These are phyloP conservation scores for Hanseniaspora mollemarum DNA, from an alignment of 805 yeast species.

Conservation along the genomic window DNA sequence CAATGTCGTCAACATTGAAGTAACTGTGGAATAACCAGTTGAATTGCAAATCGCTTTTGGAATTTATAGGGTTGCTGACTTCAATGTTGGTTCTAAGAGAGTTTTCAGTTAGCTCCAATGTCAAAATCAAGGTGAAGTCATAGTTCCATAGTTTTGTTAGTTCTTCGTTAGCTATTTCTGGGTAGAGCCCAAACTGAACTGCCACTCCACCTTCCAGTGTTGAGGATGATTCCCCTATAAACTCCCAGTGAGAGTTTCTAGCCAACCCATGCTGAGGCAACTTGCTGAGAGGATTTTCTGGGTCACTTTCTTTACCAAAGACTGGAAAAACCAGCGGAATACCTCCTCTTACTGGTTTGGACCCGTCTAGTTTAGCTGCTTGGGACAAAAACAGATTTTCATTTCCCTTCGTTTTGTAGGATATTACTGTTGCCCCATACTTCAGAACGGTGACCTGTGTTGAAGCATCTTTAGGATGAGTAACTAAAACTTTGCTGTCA, in stretches of 20 bases:
- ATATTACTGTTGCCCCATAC: conserved; percentile 78
- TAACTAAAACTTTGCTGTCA: conserved; percentile 49
- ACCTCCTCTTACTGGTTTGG: conserved; percentile 94
- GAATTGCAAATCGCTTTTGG: conserved; percentile 55
- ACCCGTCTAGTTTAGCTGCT: conserved; percentile 79
- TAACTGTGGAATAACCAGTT: conserved; percentile 94
- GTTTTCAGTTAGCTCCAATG: conserved; percentile 50
- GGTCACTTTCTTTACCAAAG: conserved; percentile 48
- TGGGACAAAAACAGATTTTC: conserved; percentile 77
- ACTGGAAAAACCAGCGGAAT: conserved; percentile 93
- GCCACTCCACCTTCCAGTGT: conserved; percentile 48
- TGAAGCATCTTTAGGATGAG: conserved; percentile 40
- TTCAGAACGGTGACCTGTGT: conserved; percentile 61
- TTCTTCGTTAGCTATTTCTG: conserved; percentile 63
- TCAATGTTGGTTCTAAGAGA: conserved; percentile 58
- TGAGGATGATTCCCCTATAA: conserved; percentile 63
- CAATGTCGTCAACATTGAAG: conserved; percentile 61
- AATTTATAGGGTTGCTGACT: conserved; percentile 54
- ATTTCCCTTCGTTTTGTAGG: conserved; percentile 62
- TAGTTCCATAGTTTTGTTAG: conserved; percentile 47
- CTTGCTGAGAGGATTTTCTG: conserved; percentile 42
- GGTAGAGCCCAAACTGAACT: conserved; percentile 82
- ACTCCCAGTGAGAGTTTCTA: conserved; percentile 83
- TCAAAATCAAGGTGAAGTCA: conserved; percentile 68
- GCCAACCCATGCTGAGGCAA: conserved; percentile 98